Percentiles rank a stretch among this genome's conserved stretches.
phyloP scores from a whole-genome alignment of 352 stramenopile genomes.

The Globisporangium rhizosaccharum region DNA sequence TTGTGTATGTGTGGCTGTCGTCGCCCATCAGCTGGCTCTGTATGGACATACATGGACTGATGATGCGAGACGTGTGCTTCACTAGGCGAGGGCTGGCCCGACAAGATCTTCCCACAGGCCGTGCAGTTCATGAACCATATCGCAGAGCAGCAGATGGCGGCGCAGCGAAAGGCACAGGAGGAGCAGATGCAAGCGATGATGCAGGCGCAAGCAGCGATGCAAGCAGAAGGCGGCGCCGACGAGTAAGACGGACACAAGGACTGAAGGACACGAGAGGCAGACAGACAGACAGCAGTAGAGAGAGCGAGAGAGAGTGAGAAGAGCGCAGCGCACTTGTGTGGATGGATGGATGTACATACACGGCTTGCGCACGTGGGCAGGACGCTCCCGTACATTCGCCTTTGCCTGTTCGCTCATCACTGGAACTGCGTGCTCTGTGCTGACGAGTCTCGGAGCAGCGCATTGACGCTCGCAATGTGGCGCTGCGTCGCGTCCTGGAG shows the following conservation, averaged over 20 bases:
- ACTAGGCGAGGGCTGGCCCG: slow-evolving; percentile 73
- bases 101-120: slow-evolving; percentile 85
- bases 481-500: slow-evolving; percentile 44
- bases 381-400: too few species aligned
- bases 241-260: slow-evolving; percentile 36
- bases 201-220: slow-evolving; percentile 39
- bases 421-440: not conserved
- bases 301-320: not conserved
- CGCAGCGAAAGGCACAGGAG: slow-evolving; percentile 65
- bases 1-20: not conserved
- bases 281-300: slow-evolving; percentile 19
- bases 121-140: slow-evolving; percentile 89
- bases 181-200: slow-evolving; percentile 68
- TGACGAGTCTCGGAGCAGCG: slow-evolving; percentile 18
- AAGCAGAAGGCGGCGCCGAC: slow-evolving; percentile 33
- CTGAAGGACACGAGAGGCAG: slow-evolving; percentile 52
- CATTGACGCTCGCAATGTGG: slow-evolving; percentile 47
- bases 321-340: not conserved
- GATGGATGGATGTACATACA: not conserved
- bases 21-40: not conserved
- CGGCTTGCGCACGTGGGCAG: not conserved
- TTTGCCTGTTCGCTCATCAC: too few species aligned
- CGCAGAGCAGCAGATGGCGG: slow-evolving; percentile 80
- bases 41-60: not conserved
- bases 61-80: not conserved